phyloP scores from a whole-genome alignment of 768 basidiomycete species.

The Collybia nuda region DNA sequence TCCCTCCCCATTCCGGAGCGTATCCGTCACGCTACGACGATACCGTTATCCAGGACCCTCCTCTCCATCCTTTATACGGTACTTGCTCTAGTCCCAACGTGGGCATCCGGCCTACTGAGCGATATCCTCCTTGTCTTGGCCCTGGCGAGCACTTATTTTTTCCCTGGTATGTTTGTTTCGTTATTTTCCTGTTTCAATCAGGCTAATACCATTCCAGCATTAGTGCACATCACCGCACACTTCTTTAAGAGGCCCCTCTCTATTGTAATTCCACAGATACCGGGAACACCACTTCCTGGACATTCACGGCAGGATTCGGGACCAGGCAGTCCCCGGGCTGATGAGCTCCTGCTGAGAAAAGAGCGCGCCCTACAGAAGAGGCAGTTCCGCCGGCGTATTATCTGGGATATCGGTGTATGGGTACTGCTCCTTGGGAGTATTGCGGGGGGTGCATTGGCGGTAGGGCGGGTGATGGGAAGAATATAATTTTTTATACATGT shows the following conservation, averaged over 20 bases:
- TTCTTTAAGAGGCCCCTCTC: conserved; percentile 82
- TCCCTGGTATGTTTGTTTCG: conserved; percentile 46
- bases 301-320: conserved; percentile 3
- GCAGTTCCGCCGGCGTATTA: conserved; percentile 66
- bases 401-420: conserved; percentile 88
- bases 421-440: conserved; percentile 59
- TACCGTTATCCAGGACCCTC: conserved; percentile 47
- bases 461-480: conserved; percentile 46
- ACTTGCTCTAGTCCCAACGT: conserved; percentile 45
- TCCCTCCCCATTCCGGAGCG: conserved; percentile 46
- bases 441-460: conserved; percentile 56
- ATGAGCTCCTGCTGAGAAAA: conserved; percentile 83
- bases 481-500: conserved; percentile 38
- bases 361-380: conserved; percentile 79
- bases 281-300: conserved; percentile 26
- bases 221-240: conserved; percentile 80
- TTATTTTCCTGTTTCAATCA: background rate
- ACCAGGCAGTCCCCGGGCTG: conserved; percentile 25
- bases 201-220: conserved; percentile 34
- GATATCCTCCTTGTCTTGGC: conserved; percentile 50
- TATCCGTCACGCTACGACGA: conserved; percentile 35
- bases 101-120: conserved; percentile 38
- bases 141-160: conserved; percentile 56
- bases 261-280: conserved; percentile 65
- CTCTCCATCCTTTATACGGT: conserved; percentile 38